Evolutionary conservation across 345 rosid genomes (phyloP).

Genomic region (Physaria fendleri): DNA sequence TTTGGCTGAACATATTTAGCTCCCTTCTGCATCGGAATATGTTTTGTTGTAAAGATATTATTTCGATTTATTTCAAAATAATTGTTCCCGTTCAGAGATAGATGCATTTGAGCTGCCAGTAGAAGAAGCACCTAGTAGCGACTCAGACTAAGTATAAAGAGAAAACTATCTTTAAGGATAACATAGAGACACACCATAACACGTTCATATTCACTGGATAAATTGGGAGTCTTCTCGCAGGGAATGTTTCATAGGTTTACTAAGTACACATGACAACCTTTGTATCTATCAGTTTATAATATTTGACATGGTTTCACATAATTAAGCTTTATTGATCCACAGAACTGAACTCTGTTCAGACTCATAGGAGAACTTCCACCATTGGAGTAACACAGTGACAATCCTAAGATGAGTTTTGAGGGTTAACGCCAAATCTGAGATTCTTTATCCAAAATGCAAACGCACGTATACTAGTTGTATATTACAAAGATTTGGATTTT

Average conservation of each 20-base stretch:
- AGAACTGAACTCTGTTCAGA: constrained; percentile 16
- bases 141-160: constrained; percentile 35
- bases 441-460: no score
- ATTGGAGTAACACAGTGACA: constrained; percentile 21
- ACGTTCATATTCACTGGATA: constrained; percentile 23
- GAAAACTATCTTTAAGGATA: constrained; percentile 14
- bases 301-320: no score
- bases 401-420: no score
- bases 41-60: constrained; percentile 18
- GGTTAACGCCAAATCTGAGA: no score
- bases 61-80: constrained; percentile 1
- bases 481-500: no score
- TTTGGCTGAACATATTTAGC: constrained; percentile 24
- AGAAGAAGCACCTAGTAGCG: constrained; percentile 55
- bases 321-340: constrained; percentile 20
- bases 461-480: no score
- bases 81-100: constrained; percentile 31
- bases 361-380: constrained; percentile 23
- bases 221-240: constrained; percentile 10
- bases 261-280: no score
- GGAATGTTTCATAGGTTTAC: no score
- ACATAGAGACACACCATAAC: constrained; percentile 17
- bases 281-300: no score
- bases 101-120: constrained; percentile 64
- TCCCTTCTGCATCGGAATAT: constrained; percentile 18